phyloP scores from a whole-genome alignment of 345 rosid genomes.

The Gossypium herbaceum region DNA sequence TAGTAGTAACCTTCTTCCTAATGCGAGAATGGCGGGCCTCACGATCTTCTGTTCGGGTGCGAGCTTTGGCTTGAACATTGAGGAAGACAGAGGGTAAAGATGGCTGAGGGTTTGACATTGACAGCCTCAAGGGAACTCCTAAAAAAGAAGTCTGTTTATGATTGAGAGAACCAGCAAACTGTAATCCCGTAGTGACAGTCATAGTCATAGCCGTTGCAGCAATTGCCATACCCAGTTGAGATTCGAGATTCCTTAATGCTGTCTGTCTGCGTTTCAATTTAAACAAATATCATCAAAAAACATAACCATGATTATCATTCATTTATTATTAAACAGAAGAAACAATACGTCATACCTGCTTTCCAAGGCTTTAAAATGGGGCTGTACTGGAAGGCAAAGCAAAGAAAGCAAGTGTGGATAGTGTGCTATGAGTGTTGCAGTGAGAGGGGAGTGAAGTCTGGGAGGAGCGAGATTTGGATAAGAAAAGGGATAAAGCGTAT shows the following conservation, averaged over 20 bases:
- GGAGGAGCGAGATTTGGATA: background rate
- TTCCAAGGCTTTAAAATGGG: background rate
- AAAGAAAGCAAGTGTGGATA: background rate
- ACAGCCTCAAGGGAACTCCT: background rate
- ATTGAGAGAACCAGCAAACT: background rate
- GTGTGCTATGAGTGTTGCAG: no score
- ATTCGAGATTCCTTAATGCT: background rate
- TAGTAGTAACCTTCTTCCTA: slow-evolving; percentile 72
- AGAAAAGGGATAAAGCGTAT: background rate
- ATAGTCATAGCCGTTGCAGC: background rate
- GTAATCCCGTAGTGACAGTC: background rate
- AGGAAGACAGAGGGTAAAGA: slow-evolving; percentile 22
- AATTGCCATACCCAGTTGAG: background rate
- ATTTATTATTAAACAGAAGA: background rate
- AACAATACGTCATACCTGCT: background rate
- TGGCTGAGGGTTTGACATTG: slow-evolving; percentile 5
- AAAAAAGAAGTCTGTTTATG: background rate
- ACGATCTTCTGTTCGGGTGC: slow-evolving; percentile 64
- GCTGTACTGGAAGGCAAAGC: background rate
- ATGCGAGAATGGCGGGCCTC: slow-evolving; percentile 81
- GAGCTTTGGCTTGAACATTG: slow-evolving; percentile 59
- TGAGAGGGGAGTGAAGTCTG: background rate
- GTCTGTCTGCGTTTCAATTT: background rate
- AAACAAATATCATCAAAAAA: background rate
- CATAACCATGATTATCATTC: background rate